Conservation (phyloP, 768 basidiomycete genomes). For the Myochromella boudieri region DNA sequence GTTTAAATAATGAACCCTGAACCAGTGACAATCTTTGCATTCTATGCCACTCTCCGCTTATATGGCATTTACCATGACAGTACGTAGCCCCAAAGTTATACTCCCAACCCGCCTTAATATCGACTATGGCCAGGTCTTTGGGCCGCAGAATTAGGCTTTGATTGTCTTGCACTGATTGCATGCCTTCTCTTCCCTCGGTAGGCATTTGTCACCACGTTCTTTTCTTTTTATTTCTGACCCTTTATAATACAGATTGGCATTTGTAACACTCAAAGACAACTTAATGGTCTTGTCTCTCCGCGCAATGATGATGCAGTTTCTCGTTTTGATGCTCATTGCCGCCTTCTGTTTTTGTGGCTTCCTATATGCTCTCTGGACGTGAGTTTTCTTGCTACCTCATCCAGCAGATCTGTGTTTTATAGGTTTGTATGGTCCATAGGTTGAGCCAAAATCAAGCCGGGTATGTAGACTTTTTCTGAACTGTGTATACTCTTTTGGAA, state of each 20-base stretch:
- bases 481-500: background rate
- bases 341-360: conserved; percentile 93
- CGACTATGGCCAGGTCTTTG: conserved; percentile 45
- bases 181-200: conserved; percentile 88
- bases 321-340: conserved; percentile 79
- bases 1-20: background rate
- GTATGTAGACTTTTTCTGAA: conserved; percentile 32
- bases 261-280: conserved; percentile 83
- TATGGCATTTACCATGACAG: conserved; percentile 76
- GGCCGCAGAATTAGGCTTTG: conserved; percentile 72
- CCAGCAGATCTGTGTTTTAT: conserved; percentile 2
- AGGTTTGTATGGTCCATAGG: conserved; percentile 32
- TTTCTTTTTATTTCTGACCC: conserved; percentile 1
- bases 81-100: conserved; percentile 28
- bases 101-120: background rate
- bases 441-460: conserved; percentile 59
- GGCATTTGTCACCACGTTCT: conserved; percentile 6
- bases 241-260: conserved; percentile 64
- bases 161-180: conserved; percentile 86
- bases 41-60: conserved; percentile 74
- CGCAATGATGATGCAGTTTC: conserved; percentile 92
- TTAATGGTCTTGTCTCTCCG: conserved; percentile 81
- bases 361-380: conserved; percentile 92
- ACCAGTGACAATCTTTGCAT: conserved; percentile 72
- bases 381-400: conserved; percentile 32